Evolutionary conservation across 2,329 filamentous ascomycete genomes (phyloP), one percentile per base, ranked within the genome.

Genomic region (Septoria petroselini): DNA sequence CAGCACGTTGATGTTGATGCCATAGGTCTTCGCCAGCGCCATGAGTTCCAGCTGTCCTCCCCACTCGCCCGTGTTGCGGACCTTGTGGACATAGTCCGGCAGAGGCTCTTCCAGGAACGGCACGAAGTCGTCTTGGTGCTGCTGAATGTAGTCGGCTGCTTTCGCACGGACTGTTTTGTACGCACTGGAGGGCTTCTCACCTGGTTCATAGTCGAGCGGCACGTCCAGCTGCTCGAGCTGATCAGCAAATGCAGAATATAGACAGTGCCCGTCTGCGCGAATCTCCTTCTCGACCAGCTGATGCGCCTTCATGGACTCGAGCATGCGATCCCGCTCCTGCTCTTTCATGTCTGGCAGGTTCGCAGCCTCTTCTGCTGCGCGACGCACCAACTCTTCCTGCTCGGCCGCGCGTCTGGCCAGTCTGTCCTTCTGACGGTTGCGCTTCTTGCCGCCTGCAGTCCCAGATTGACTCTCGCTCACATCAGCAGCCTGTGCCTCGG

Each of bases 1-100:
- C 55, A 98, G 73, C 9, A 98, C 86, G 64, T 84, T 82, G 55
- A 97, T 91, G 64, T 85, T 81, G 8, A 93, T 82, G 2, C 80
- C 81, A 62, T 94, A 97, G 47, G 81, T 82, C 66, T 82, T 84
- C 42, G 91, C 87, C 66, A 98, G 76, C 18, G 93, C 93, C 68
- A 84, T 76, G 48, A 98, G 71, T 75, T 98, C 93, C 56, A 96
- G 71, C 74, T 97, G 88, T 0, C 93, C 93, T 41, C 93, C 93
- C 93, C 93, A 98, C 71, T 95, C 91, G 0, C 88, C 91, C 41
- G 91, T 96, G 51, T 93, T 83, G 55, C 84, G 74, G 53, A 98
- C 88, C 71, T 86, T 88, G 39, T 72, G 71, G 39, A 88, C 77
- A 68, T 97, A 95, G 7, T 73, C 73, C 2, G 80, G 80, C 39